Evolutionary conservation across 169 alveolate genomes (phyloP).

Genomic region (Haemoproteus tartakovskyi): DNA sequence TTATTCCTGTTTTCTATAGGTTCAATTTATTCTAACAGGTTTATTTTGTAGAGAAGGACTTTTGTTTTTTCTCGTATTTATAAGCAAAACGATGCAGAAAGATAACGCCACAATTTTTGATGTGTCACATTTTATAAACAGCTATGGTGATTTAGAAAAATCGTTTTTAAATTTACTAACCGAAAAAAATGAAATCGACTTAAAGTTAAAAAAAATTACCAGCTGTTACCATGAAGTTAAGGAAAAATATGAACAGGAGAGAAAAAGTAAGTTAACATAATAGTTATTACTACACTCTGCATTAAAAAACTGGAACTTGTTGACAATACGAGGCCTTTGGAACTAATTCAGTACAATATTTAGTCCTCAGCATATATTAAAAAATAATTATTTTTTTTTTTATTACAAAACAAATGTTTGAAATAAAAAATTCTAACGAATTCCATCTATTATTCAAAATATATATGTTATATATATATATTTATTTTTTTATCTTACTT

Average conservation of each 20-base stretch:
- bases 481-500: neutral
- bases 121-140: conserved; percentile 31
- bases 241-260: conserved; percentile 58
- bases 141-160: conserved; percentile 36
- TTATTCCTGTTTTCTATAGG: too few species aligned
- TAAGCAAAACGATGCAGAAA: conserved; percentile 7
- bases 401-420: too few species aligned
- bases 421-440: too few species aligned
- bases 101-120: conserved; percentile 4
- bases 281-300: too few species aligned
- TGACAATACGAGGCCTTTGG: too few species aligned
- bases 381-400: too few species aligned
- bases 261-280: conserved; percentile 22
- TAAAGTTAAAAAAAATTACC: conserved; percentile 11
- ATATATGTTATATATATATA: too few species aligned
- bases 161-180: conserved; percentile 38
- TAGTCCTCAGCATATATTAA: too few species aligned
- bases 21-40: too few species aligned
- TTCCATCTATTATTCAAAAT: neutral
- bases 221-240: conserved; percentile 21
- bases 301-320: conserved; percentile 2
- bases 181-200: conserved; percentile 41
- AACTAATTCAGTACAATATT: too few species aligned
- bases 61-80: too few species aligned
- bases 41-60: too few species aligned